Evolutionary conservation across 345 rosid genomes (phyloP).

Genomic region (Pistacia atlantica): DNA sequence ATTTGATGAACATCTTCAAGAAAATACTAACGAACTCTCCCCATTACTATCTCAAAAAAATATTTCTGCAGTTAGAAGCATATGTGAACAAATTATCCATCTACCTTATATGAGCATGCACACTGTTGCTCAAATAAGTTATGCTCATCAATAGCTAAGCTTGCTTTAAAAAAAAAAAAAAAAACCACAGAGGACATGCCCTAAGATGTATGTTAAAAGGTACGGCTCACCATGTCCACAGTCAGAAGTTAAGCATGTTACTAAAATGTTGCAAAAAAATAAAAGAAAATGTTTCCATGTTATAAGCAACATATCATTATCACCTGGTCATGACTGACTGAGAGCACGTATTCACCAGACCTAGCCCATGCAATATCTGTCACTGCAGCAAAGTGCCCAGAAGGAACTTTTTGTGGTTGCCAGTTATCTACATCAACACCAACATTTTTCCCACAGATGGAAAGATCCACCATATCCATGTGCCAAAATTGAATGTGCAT

Average conservation of each 20-base stretch:
- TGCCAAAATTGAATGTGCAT: constrained; percentile 69
- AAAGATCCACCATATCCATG: constrained; percentile 96
- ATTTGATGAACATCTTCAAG: not conserved
- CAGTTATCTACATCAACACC: constrained; percentile 68
- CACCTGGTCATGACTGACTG: constrained; percentile 97
- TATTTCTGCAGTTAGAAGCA: not conserved
- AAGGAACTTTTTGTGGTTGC: constrained; percentile 86
- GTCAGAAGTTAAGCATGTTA: not conserved
- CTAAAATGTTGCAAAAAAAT: not conserved
- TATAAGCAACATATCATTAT: not conserved
- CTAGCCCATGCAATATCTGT: constrained; percentile 84
- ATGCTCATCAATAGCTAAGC: not conserved
- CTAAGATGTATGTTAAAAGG: not conserved
- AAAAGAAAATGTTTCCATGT: not conserved
- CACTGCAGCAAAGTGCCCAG: constrained; percentile 88
- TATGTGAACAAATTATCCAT: not conserved
- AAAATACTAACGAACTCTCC: not conserved
- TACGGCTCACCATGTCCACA: not conserved
- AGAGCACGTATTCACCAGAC: constrained; percentile 69
- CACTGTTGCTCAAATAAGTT: not conserved
- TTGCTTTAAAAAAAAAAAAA: no score
- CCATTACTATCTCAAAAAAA: not conserved
- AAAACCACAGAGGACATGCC: not conserved
- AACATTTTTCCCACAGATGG: constrained; percentile 85
- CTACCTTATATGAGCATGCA: not conserved